These are phyloP conservation scores for Schizosaccharomyces japonicus DNA, from an alignment of 805 yeast species.

Conservation along the genomic window DNA sequence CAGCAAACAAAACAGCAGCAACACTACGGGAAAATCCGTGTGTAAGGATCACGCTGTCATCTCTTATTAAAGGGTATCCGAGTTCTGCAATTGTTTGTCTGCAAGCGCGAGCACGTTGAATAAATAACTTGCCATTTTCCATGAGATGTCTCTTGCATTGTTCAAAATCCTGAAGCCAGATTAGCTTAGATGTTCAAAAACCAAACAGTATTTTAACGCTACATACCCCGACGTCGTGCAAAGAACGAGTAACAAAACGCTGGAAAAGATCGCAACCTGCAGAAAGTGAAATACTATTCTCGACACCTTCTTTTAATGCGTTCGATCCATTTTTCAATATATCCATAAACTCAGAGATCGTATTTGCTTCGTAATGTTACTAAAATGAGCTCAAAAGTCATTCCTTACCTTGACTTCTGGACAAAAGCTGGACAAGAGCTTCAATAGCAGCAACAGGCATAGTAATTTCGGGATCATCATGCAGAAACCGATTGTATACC, in stretches of 20 bases:
- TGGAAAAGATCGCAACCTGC: constrained; percentile 96
- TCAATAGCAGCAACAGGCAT: constrained; percentile 99
- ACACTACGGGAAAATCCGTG: constrained; percentile 90
- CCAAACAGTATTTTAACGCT: neutral
- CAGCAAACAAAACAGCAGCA: constrained; percentile 44
- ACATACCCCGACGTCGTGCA: constrained; percentile 34
- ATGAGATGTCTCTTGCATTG: constrained; percentile 69
- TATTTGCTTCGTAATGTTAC: constrained; percentile 27
- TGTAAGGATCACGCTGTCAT: constrained; percentile 72
- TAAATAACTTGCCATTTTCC: constrained; percentile 78
- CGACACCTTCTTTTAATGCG: constrained; percentile 50
- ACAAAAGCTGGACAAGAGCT: constrained; percentile 53
- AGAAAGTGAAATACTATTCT: constrained; percentile 74
- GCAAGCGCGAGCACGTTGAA: constrained; percentile 74
- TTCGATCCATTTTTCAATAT: constrained; percentile 55
- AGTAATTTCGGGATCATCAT: constrained; percentile 86
- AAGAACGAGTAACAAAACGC: constrained; percentile 77
- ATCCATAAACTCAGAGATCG: constrained; percentile 78
- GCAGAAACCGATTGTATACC: constrained; percentile 55
- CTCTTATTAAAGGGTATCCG: constrained; percentile 74
- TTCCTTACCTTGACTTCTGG: constrained; percentile 1
- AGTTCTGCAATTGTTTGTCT: constrained; percentile 67
- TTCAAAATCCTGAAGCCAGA: constrained; percentile 58
- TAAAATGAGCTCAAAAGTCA: neutral
- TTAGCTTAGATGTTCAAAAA: neutral